Evolutionary conservation across 371 early-diverging fungal genomes (phyloP).

Genomic region (Funneliformis caledonium): DNA sequence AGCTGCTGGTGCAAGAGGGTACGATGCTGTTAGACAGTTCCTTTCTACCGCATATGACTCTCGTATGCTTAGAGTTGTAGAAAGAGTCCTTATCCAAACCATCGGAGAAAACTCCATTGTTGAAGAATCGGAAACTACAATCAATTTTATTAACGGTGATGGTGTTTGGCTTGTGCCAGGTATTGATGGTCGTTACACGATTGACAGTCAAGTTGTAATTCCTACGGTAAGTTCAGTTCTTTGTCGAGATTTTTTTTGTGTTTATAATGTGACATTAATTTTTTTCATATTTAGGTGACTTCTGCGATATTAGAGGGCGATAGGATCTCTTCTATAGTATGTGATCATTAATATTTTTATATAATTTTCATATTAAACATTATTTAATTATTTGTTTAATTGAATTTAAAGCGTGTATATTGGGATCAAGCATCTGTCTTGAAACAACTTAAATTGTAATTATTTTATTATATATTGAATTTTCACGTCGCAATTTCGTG

Average conservation of each 20-base stretch:
- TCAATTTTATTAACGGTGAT: conserved; percentile 33
- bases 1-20: conserved; percentile 38
- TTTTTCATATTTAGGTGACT: conserved; percentile 33
- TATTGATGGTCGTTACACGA: conserved; percentile 21
- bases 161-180: conserved; percentile 36
- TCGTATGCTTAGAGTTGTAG: conserved; percentile 1
- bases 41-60: conserved; percentile 28
- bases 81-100: conserved; percentile 18
- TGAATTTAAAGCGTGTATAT: conserved; percentile 24
- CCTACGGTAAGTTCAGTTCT: conserved; percentile 9
- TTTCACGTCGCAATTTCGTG: not conserved
- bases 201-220: conserved; percentile 24
- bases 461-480: not conserved
- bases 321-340: conserved; percentile 33
- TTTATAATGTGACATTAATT: not conserved
- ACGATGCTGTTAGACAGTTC: conserved; percentile 34
- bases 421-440: conserved; percentile 40
- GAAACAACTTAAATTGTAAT: conserved; percentile 38
- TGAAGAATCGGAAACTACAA: conserved; percentile 39
- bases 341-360: not conserved
- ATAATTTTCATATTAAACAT: not conserved
- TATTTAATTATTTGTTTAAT: not conserved
- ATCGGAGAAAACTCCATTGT: conserved; percentile 28
- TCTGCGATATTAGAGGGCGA: conserved; percentile 16
- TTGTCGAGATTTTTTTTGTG: not conserved